Evolutionary conservation across 495 filamentous ascomycete genomes (phyloP).

Genomic region (Lasiosphaeria hispida): DNA sequence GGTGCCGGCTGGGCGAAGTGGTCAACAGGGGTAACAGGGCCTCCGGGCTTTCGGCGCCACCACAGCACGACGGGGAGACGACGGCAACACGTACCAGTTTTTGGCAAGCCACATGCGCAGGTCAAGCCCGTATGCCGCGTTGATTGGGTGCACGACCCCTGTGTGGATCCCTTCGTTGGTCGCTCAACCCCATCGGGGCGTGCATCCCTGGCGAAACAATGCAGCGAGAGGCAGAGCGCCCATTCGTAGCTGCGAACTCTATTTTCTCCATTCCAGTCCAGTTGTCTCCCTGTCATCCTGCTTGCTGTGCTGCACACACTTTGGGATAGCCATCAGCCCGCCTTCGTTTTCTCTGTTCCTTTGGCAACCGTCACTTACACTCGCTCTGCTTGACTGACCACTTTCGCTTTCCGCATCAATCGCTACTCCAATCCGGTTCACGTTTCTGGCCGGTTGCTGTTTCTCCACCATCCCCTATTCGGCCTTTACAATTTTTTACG

Average conservation of each 20-base stretch:
- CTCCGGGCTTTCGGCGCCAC: constrained; percentile 11
- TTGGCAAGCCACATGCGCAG: constrained; percentile 4
- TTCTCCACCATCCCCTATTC: background rate
- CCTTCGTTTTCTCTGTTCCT: constrained; percentile 11
- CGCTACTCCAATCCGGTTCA: background rate
- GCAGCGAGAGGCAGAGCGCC: constrained; percentile 4
- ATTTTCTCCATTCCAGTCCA: constrained; percentile 9
- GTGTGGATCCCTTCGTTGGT: constrained; percentile 10
- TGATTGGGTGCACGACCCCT: constrained; percentile 8
- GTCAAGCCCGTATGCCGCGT: background rate
- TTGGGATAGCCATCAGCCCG: constrained; percentile 1
- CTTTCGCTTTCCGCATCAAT: constrained; percentile 8
- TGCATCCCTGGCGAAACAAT: constrained; percentile 9
- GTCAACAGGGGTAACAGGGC: constrained; percentile 7
- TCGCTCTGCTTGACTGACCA: background rate
- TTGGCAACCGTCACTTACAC: constrained; percentile 4
- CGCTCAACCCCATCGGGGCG: constrained; percentile 1
- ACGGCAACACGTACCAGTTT: background rate
- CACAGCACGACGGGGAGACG: background rate
- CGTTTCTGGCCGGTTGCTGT: constrained; percentile 9
- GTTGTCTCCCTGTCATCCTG: background rate
- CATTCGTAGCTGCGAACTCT: constrained; percentile 1
- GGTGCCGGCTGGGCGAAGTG: background rate
- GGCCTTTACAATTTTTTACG: too few species aligned
- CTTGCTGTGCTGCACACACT: background rate